A percentile compares a stretch with the other conserved stretches of the same genome.
phyloP scores from a whole-genome alignment of 2,329 filamentous ascomycete species.

The Alternaria ethzedia region DNA sequence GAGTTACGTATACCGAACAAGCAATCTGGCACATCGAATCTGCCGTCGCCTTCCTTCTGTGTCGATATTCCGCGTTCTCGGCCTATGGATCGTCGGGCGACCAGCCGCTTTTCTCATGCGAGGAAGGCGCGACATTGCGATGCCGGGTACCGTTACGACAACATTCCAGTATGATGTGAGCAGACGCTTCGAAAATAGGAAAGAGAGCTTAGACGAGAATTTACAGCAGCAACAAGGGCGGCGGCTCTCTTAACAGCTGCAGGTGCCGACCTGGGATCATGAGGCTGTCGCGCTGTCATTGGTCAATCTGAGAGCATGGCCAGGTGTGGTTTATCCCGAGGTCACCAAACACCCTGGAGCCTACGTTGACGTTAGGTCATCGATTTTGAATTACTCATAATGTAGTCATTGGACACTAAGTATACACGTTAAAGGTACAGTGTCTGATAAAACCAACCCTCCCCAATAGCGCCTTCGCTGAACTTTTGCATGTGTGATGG shows the following conservation, averaged over 20 bases:
- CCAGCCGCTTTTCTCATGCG: neutral
- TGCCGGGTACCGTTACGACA: neutral
- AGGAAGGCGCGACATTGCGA: neutral
- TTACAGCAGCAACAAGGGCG: neutral
- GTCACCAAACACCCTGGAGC: neutral
- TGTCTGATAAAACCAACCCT: neutral
- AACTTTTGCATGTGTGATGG: neutral
- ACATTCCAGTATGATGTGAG: neutral
- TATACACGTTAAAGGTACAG: conserved; percentile 3
- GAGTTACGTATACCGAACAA: neutral
- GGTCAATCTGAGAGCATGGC: neutral
- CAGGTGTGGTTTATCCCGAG: neutral
- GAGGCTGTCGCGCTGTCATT: neutral
- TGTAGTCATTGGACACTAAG: neutral
- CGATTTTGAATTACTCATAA: neutral
- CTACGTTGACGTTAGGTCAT: neutral
- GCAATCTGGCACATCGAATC: neutral
- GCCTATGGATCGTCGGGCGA: neutral
- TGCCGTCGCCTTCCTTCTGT: neutral
- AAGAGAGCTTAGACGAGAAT: neutral
- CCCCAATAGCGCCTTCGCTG: neutral
- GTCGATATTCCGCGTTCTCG: neutral
- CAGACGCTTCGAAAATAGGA: neutral
- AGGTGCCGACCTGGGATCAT: neutral
- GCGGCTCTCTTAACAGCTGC: neutral